Conservation (phyloP, 495 filamentous ascomycete genomes). For the Aspergillus funiculosus region DNA sequence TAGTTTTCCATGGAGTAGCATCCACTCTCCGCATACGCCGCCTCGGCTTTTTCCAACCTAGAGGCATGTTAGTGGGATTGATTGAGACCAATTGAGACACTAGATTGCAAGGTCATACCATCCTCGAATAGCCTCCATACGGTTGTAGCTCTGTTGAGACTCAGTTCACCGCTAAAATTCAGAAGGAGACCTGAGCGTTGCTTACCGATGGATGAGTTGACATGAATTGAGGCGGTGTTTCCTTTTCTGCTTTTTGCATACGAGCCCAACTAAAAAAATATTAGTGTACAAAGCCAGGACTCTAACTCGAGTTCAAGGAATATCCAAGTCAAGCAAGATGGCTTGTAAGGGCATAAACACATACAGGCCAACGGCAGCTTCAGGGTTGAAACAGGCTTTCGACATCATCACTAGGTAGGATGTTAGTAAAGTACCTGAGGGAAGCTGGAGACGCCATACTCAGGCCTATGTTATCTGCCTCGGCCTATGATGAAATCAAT, state of each 20-base stretch:
- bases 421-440: slow-evolving; percentile 26
- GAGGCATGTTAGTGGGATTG: slow-evolving; percentile 4
- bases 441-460: slow-evolving; percentile 34
- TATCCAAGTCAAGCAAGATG: not conserved
- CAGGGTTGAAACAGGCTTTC: slow-evolving; percentile 65
- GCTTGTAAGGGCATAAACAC: slow-evolving; percentile 2
- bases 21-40: slow-evolving; percentile 31
- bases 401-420: slow-evolving; percentile 52
- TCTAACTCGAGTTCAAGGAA: not conserved
- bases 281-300: not conserved
- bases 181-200: slow-evolving; percentile 2
- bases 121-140: slow-evolving; percentile 63
- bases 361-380: slow-evolving; percentile 59
- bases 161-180: slow-evolving; percentile 22
- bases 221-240: slow-evolving; percentile 65
- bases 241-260: slow-evolving; percentile 61
- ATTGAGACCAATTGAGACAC: not conserved
- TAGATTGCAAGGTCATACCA: slow-evolving; percentile 37
- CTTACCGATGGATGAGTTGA: slow-evolving; percentile 80
- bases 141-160: slow-evolving; percentile 51
- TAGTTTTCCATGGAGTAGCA: slow-evolving; percentile 24
- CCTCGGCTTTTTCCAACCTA: slow-evolving; percentile 35
- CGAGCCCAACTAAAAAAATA: slow-evolving; percentile 52
- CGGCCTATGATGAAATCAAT: slow-evolving; percentile 30
- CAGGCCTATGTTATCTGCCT: slow-evolving; percentile 84